Base-by-base conservation (phyloP, 2,329 filamentous ascomycete species). In the Alternaria dauci region DNA sequence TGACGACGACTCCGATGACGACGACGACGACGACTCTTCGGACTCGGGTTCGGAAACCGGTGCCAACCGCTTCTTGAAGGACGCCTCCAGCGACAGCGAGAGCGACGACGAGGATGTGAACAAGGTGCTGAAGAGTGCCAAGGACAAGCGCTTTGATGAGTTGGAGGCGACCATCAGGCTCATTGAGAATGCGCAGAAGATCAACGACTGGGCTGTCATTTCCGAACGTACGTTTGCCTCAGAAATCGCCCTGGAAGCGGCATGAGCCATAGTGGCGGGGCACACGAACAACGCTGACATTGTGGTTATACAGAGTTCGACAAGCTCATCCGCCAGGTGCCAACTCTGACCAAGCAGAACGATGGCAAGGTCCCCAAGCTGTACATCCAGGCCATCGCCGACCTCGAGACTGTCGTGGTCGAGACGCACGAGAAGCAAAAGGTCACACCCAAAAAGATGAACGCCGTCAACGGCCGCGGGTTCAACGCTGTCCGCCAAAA, bases 401-500 rank as follows among this genome's bases (percentile, higher is more conserved):
- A 99, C 77, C 86, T 99, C 67, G 95, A 99, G 83, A 94, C 96
- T 73, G 88, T 91, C 77, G 91, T 97, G 86, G 94, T 94, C 78
- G 96, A 99, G 84, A 90, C 94, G 25, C 87, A 96, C 68, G 89
- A 93, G 73, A 97, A 97, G 87, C 92, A 96, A 79, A 99, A 99
- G 85, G 91, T 96, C 70, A 91, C 92, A 2, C 89, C 90, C 66
- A 97, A 97, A 88, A 98, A 97, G 87, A 97, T 98, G 94, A 99
- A 97, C 83, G 93, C 94, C 64, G 95, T 90, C 76, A 96, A 94
- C 78, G 91, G 93, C 68, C 92, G 93, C 82, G 93, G 94, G 75
- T 87, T 99, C 75, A 99, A 98, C 80, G 93, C 94, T 65, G 92
- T 98, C 76, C 96, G 97, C 84, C 95, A 99, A 81, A 94, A 94